Evolutionary conservation across 306 rosid genomes (phyloP), one percentile per base, ranked within the genome.

Genomic region (Adenanthera pavonina): DNA sequence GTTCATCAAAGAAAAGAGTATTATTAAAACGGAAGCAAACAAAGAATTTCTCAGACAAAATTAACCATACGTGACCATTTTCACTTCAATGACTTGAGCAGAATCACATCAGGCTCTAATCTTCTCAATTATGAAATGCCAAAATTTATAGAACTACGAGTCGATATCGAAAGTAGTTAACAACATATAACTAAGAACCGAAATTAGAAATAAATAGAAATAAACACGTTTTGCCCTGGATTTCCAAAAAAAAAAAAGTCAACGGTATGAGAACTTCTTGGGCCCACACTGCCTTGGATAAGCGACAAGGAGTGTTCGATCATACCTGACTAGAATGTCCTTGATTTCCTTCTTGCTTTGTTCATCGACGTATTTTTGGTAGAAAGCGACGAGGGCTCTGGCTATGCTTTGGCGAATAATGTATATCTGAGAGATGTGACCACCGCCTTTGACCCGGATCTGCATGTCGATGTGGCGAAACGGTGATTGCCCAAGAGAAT

Each of bases 221-320:
- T 62, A 72, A 66, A 74, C 80, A 79, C 64, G 74, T 74, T 54
- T 49, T 57, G 10, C 59, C 19, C 43, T 12, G 43, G 3, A 2
- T 34, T 61, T 6, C 13, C 57, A 38, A 1, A 25, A 53, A 14
- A 12, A 14, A 48, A 47, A 48, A 51, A 53, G 8, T 84, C 89
- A 94, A 92, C 97, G 97, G 91, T 94, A 92, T 9, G 97, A 94
- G 30, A 94, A 94, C 90, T 94, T 94, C 92, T 94, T 94, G 14
- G 98, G 97, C 91, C 92, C 97, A 60, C 97, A 94, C 64, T 95
- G 94, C 64, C 98, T 85, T 0, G 97, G 98, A 65, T 94, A 95
- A 7, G 95, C 98, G 0, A 94, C 97, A 3, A 94, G 95, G 57
- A 94, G 66, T 1, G 98, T 94, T 38, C 97, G 54, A 16, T 94